Conservation (phyloP, 2,329 filamentous ascomycete genomes). For the Diaporthe nobilis region DNA sequence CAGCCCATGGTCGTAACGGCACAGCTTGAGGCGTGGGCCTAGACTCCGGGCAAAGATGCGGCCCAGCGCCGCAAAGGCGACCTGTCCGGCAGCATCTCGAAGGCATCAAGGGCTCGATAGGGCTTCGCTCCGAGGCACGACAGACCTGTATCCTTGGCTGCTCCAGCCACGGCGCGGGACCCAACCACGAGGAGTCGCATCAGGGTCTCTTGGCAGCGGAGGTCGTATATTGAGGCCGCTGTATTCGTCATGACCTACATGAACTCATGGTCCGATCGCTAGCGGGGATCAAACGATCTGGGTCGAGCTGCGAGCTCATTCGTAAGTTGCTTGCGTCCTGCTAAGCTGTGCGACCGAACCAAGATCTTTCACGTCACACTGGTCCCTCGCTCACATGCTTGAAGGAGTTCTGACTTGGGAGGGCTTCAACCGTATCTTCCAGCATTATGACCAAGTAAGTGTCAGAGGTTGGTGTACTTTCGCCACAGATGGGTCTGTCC, state of each 20-base stretch:
- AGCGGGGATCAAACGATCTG: slow-evolving; percentile 12
- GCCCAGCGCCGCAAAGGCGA: neutral
- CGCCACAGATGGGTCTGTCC: neutral
- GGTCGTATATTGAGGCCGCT: neutral
- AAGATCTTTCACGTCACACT: neutral
- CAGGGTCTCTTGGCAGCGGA: slow-evolving; percentile 17
- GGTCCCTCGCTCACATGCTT: neutral
- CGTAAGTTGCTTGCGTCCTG: neutral
- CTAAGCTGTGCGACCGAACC: neutral
- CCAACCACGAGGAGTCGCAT: slow-evolving; percentile 15
- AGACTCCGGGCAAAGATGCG: neutral
- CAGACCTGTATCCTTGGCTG: neutral
- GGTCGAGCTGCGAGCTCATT: neutral
- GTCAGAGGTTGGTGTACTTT: too few relatives aligned
- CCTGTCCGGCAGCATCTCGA: neutral
- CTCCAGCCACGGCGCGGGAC: neutral
- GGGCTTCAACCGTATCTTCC: neutral
- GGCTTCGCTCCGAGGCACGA: slow-evolving; percentile 1
- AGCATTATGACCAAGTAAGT: neutral
- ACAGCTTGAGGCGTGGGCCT: neutral
- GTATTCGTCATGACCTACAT: slow-evolving; percentile 13
- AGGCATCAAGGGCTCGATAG: neutral
- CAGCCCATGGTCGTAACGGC: neutral
- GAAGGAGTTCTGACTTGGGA: neutral
- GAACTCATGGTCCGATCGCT: slow-evolving; percentile 26